A percentile compares a stretch with the other conserved stretches of the same genome.
Evolutionary conservation across 2,329 filamentous ascomycete species (phyloP).

Genomic region (Calonectria pauciramosa): DNA sequence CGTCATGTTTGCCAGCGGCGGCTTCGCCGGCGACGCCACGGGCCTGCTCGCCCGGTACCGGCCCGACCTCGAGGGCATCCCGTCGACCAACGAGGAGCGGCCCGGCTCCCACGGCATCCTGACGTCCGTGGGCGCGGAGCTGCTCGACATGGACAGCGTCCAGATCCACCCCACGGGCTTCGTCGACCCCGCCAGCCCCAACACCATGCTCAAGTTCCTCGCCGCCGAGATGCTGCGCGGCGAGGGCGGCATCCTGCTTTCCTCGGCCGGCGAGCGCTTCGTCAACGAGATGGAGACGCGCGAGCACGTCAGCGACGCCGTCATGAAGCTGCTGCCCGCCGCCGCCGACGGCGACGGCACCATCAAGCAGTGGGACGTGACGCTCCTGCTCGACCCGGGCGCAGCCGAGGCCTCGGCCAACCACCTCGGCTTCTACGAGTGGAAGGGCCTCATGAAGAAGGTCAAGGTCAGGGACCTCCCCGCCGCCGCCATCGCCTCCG

Average conservation of each 20-base stretch:
- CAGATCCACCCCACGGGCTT: constrained; percentile 78
- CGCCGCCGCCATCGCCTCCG: constrained; percentile 53
- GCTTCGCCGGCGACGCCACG: constrained; percentile 72
- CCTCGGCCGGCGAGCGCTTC: constrained; percentile 63
- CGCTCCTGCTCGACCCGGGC: constrained; percentile 71
- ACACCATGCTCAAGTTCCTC: constrained; percentile 69
- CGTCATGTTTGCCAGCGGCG: constrained; percentile 72
- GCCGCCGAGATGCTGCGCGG: constrained; percentile 74
- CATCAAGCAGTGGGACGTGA: constrained; percentile 69
- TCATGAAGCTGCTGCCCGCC: constrained; percentile 58
- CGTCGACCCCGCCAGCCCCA: constrained; percentile 64
- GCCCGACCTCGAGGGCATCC: constrained; percentile 70
- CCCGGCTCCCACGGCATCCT: constrained; percentile 66
- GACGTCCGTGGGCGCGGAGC: constrained; percentile 53
- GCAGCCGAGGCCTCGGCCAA: constrained; percentile 64
- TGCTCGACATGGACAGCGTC: constrained; percentile 68
- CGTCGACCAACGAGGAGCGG: constrained; percentile 73
- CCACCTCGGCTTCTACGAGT: constrained; percentile 74
- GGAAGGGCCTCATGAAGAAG: constrained; percentile 72
- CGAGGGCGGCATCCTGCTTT: constrained; percentile 71
- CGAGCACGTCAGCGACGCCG: constrained; percentile 66
- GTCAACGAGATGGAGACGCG: constrained; percentile 74
- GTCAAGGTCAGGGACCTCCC: constrained; percentile 65
- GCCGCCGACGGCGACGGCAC: constrained; percentile 44
- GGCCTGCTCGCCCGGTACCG: constrained; percentile 69